phyloP scores from a whole-genome alignment of 176 grass and related monocot species.

The Eleusine coracana region DNA sequence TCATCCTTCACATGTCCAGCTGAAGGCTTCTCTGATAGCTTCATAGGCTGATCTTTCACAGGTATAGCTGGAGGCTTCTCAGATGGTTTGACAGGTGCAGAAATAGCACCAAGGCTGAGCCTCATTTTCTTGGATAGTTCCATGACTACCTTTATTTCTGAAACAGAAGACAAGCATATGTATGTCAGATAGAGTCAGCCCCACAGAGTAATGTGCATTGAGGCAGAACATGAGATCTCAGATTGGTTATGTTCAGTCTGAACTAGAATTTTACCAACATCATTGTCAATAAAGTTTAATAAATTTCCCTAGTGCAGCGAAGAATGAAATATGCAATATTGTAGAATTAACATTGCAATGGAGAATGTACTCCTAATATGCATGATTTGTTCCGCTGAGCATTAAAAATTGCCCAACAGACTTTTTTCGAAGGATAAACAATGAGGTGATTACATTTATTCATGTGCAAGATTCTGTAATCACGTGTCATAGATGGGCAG shows the following conservation, averaged over 20 bases:
- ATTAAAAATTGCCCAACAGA: background rate
- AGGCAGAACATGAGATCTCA: conserved; percentile 8
- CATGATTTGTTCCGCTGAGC: background rate
- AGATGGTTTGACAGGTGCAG: conserved; percentile 41
- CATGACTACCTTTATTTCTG: conserved; percentile 70
- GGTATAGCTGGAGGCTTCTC: conserved; percentile 43
- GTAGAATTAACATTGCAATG: background rate
- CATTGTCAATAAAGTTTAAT: background rate
- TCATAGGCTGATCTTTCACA: conserved; percentile 50
- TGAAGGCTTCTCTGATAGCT: conserved; percentile 46
- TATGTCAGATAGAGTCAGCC: conserved; percentile 30
- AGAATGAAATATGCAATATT: background rate
- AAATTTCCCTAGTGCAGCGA: background rate
- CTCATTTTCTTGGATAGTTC: conserved; percentile 72
- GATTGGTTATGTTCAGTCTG: background rate
- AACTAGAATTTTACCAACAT: background rate
- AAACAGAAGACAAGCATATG: conserved; percentile 18
- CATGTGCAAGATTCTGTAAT: background rate
- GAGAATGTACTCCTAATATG: background rate
- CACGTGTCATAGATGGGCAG: background rate
- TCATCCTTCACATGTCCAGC: conserved; percentile 44
- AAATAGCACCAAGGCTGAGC: conserved; percentile 39
- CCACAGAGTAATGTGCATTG: background rate
- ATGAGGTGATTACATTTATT: conserved; percentile 3
- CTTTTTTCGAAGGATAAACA: background rate